Evolutionary conservation across 371 early-diverging fungal species (phyloP).

Genomic region (Dichotomocladium elegans): DNA sequence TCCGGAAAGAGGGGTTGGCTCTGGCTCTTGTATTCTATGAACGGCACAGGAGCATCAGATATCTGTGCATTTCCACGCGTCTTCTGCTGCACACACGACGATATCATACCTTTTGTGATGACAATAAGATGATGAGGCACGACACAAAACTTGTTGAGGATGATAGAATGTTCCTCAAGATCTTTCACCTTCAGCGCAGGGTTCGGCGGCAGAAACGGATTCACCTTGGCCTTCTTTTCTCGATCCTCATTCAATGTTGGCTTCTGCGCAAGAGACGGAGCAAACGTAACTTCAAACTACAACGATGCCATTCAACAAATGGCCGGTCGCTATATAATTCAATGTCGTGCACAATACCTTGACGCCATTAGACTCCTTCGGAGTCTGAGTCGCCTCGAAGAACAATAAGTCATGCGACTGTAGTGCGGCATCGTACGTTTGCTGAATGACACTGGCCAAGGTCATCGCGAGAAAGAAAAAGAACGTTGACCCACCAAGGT

Average conservation of each 20-base stretch:
- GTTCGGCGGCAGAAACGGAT: constrained; percentile 70
- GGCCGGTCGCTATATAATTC: neutral
- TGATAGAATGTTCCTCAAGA: constrained; percentile 49
- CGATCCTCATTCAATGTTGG: constrained; percentile 26
- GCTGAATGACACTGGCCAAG: constrained; percentile 13
- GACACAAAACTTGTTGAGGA: constrained; percentile 77
- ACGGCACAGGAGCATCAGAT: neutral
- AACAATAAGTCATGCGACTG: constrained; percentile 20
- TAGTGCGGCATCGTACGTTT: constrained; percentile 27
- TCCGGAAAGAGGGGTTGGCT: constrained; percentile 52
- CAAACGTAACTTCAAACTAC: constrained; percentile 47
- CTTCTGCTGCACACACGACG: neutral
- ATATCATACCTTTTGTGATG: constrained; percentile 66
- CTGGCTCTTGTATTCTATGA: constrained; percentile 62
- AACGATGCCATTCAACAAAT: neutral
- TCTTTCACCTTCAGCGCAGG: constrained; percentile 58
- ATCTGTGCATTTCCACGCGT: neutral
- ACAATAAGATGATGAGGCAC: constrained; percentile 65
- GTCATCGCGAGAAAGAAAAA: too few species aligned
- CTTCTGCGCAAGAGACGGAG: constrained; percentile 46
- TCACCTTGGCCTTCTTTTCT: constrained; percentile 24
- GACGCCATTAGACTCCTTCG: constrained; percentile 17
- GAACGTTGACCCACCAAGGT: too few species aligned
- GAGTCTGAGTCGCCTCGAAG: constrained; percentile 16
- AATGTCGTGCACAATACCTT: constrained; percentile 15